These are phyloP conservation scores for Ormosia emarginata DNA, from an alignment of 306 rosid genomes.

Conservation along the genomic window DNA sequence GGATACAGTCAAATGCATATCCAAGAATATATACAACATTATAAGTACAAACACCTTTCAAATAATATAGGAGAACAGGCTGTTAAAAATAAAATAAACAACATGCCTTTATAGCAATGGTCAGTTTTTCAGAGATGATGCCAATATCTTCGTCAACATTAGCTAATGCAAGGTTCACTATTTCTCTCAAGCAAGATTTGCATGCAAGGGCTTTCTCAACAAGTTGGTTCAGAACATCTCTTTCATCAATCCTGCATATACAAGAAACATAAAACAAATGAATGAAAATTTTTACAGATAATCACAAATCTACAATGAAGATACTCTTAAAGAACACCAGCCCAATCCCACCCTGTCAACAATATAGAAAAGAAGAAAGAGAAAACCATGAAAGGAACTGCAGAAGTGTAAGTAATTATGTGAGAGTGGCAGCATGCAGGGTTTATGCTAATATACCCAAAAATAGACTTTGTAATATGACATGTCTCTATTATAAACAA, in stretches of 20 bases:
- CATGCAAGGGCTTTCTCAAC: slow-evolving; percentile 65
- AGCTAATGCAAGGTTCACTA: slow-evolving; percentile 44
- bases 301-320: not conserved
- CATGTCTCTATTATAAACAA: not conserved
- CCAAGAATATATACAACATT: slow-evolving; percentile 10
- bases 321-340: too few relatives aligned
- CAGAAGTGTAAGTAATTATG: not conserved
- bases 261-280: slow-evolving; percentile 10
- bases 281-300: not conserved
- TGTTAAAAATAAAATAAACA: not conserved
- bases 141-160: slow-evolving; percentile 46
- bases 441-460: not conserved
- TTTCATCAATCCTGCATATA: slow-evolving; percentile 72
- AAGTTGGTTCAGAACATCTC: slow-evolving; percentile 50
- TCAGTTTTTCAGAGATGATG: slow-evolving; percentile 44
- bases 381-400: not conserved
- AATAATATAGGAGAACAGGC: not conserved
- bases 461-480: not conserved
- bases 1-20: not conserved
- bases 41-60: not conserved
- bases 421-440: not conserved
- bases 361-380: not conserved
- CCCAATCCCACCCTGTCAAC: not conserved
- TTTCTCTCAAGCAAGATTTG: slow-evolving; percentile 53
- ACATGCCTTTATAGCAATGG: slow-evolving; percentile 65